Conservation (phyloP, 305 asterid genomes). For the Coffea humblotiana region DNA sequence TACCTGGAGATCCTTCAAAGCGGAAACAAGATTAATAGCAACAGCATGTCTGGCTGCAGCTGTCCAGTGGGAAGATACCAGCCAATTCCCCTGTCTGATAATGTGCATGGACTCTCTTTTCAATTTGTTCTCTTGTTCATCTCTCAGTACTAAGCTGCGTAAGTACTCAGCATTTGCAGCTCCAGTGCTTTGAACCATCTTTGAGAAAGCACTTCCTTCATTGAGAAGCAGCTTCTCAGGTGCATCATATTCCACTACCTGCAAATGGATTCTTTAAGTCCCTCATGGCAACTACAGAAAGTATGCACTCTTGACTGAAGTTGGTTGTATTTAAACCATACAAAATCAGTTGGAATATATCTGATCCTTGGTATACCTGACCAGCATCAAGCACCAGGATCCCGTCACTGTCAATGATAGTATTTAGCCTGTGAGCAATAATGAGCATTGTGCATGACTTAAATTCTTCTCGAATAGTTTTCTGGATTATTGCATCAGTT, state of each 20-base stretch:
- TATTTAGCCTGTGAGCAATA: slow-evolving; percentile 89
- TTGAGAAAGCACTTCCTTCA: slow-evolving; percentile 77
- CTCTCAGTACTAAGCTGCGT: slow-evolving; percentile 63
- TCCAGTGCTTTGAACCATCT: slow-evolving; percentile 97
- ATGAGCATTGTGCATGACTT: slow-evolving; percentile 92
- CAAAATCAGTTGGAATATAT: background rate
- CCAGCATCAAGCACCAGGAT: slow-evolving; percentile 84
- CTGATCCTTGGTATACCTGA: slow-evolving; percentile 39
- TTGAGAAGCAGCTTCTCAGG: slow-evolving; percentile 68
- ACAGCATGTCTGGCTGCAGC: slow-evolving; percentile 91
- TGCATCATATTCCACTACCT: slow-evolving; percentile 83
- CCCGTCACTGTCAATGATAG: slow-evolving; percentile 83
- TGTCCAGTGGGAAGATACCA: slow-evolving; percentile 90
- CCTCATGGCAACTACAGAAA: background rate
- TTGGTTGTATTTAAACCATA: background rate
- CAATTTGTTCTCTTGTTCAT: slow-evolving; percentile 34
- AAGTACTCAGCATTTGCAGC: slow-evolving; percentile 85
- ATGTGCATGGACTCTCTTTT: slow-evolving; percentile 34
- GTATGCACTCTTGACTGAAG: background rate
- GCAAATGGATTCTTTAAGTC: background rate
- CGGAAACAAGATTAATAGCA: slow-evolving; percentile 77
- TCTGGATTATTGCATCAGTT: slow-evolving; percentile 91
- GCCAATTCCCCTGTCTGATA: slow-evolving; percentile 80
- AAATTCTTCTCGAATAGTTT: slow-evolving; percentile 85
- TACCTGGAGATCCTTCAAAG: slow-evolving; percentile 75